Base-by-base conservation (phyloP, 169 alveolate genomes). In the Cryptosporidium bovis region DNA sequence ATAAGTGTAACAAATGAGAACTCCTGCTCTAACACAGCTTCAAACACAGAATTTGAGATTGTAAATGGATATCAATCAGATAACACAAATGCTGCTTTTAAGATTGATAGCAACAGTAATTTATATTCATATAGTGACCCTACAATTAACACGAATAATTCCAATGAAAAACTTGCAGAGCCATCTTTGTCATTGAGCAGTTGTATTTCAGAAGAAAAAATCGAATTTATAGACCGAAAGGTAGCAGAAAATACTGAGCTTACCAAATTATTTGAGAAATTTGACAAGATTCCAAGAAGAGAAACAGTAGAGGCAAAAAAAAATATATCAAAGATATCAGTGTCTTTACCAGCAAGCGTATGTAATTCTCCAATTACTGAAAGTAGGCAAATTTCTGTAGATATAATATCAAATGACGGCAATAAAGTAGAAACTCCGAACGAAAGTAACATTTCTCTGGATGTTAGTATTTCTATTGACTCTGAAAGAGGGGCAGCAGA, bases 261-360 rank as follows among this genome's bases (percentile, higher is more conserved):
- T 15, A 66, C 29, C 7, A 69, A 24, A 16, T 51, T 69, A 20
- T 69, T 69, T 69, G 83, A 69, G 29, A 69, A 69, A 69, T 69
- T 69, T 53, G 16, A 64, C 12, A 53, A 53, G n/a, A 51, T 69
- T 53, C 56, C 83, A 13, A 69, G 51, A 31, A 66, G 51, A 12
- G 29, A 29, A 24, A 50, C 83, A 20, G 51, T 65, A n/a, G 83
- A 68, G n/a, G 24, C 51, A 15, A 69, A 50, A 36, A 53, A 44
- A 24, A 69, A 66, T 18, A 56, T 69, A 48, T 53, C 87, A 27
- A 77, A 62, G 44, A 77, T 77, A 15, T 77, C 87, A 0, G 69
- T 46, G 27, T 77, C 87, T 20, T 20, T 77, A 20, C 87, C 87
- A 31, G 69, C 87, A 16, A 77, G 87, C 27, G 64, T 77, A 10